Base-by-base conservation (phyloP, 768 basidiomycete species). In the Xerocomellus amylosporus region DNA sequence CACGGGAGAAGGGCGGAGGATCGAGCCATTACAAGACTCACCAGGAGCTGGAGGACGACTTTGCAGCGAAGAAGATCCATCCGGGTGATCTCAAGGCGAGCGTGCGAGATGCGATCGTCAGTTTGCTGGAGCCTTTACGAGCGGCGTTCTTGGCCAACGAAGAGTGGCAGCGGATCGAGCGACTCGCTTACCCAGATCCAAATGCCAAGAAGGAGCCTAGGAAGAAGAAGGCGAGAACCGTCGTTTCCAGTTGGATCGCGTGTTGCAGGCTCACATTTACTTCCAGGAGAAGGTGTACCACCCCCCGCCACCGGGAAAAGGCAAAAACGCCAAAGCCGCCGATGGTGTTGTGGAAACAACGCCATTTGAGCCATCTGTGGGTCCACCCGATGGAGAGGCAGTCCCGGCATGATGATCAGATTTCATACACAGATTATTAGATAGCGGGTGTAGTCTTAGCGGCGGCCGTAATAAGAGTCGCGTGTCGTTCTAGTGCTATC, bases 11-110 rank as follows among this genome's bases (percentile, higher is more conserved):
- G 64, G 93, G 94, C 8, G 93, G 93, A 3, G 72, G 69, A 13
- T 74, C 84, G 48, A 74, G 81, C 50, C 92, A 97, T 70, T 96
- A 90, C 75, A 63, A 62, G 36, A 76, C 76, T 5, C 91, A 83
- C 69, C 79, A 79, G 14, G 80, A 81, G 43, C 67, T 98, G 59
- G 77, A 88, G 69, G 75, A 77, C 19, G 91, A 88, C 49, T 99
- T 93, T 66, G 82, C 77, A 30, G 79, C 77, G 54, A 87, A 85
- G 73, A 81, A 82, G 58, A 63, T 99, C 5, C 93, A 97, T 70
- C 97, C 97, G 8, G 86, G 84, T 31, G 97, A 97, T 71, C 73
- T 98, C 66, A 99, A 99, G 77, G 71, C 71, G 4, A 80, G 84
- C 0, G 90, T 96, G 15, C 79, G 81, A 40, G 82, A 85, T 33